A percentile compares a stretch with the other conserved stretches of the same genome.
These are phyloP conservation scores for Lactuca saligna DNA, from an alignment of 129 eudicot species.

Conservation along the genomic window DNA sequence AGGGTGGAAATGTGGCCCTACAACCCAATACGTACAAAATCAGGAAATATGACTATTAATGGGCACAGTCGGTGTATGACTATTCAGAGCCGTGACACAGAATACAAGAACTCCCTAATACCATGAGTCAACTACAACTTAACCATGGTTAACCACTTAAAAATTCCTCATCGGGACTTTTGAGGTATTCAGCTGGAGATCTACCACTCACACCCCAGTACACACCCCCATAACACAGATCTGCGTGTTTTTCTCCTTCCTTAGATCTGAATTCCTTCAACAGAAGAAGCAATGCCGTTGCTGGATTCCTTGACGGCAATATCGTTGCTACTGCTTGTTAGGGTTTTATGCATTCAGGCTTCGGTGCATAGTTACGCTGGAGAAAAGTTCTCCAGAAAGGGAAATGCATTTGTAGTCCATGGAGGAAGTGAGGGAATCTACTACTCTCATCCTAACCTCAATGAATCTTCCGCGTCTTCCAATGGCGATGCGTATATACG, in stretches of 20 bases:
- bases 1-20: no score
- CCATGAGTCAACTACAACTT: slow-evolving; percentile 33
- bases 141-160: slow-evolving; percentile 38
- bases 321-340: slow-evolving; percentile 30
- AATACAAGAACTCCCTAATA: background rate
- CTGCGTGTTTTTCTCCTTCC: slow-evolving; percentile 16
- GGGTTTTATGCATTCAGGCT: slow-evolving; percentile 36
- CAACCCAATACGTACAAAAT: background rate
- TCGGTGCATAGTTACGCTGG: slow-evolving; percentile 79
- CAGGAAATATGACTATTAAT: background rate
- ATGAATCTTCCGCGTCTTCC: slow-evolving; percentile 39
- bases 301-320: slow-evolving; percentile 33
- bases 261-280: slow-evolving; percentile 16
- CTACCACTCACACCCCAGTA: slow-evolving; percentile 15
- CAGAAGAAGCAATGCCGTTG: slow-evolving; percentile 41
- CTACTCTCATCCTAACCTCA: slow-evolving; percentile 48
- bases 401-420: slow-evolving; percentile 85
- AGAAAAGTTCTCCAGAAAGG: slow-evolving; percentile 58
- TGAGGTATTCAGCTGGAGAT: slow-evolving; percentile 18
- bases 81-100: background rate
- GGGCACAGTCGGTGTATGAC: slow-evolving; percentile 18
- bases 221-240: slow-evolving; percentile 19
- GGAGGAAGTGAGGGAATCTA: slow-evolving; percentile 98
- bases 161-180: background rate
- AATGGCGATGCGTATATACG: slow-evolving; percentile 80